Conservation (phyloP, 176 grass and related monocot species). For the Triticum dicoccoides region DNA sequence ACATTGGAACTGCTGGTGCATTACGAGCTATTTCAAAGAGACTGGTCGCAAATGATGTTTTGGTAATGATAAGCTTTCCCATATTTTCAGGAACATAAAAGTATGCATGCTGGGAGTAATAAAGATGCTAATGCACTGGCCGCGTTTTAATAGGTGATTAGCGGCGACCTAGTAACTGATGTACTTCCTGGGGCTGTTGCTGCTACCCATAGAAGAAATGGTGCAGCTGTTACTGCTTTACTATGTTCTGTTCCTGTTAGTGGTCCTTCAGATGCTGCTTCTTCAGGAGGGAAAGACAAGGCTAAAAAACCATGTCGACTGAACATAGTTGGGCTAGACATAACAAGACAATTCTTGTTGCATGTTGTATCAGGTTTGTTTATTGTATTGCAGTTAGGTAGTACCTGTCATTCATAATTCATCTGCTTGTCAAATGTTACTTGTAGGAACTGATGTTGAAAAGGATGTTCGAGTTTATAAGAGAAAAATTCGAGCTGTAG, state of each 20-base stretch:
- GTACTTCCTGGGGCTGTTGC: slow-evolving; percentile 85
- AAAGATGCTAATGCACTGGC: neutral
- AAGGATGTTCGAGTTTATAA: slow-evolving; percentile 83
- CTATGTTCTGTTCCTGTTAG: slow-evolving; percentile 80
- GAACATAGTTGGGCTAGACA: slow-evolving; percentile 91
- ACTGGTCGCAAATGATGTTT: slow-evolving; percentile 76
- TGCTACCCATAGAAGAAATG: slow-evolving; percentile 90
- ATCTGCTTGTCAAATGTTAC: slow-evolving; percentile 30
- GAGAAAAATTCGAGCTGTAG: slow-evolving; percentile 69
- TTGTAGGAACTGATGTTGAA: slow-evolving; percentile 75
- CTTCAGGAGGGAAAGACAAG: slow-evolving; percentile 95
- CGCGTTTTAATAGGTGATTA: slow-evolving; percentile 65
- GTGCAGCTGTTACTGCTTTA: slow-evolving; percentile 86
- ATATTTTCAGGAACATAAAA: neutral
- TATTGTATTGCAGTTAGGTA: neutral
- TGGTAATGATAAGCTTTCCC: slow-evolving; percentile 55
- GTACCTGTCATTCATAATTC: slow-evolving; percentile 24
- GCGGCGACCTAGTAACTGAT: slow-evolving; percentile 88
- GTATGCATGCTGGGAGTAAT: neutral
- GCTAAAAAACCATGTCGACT: slow-evolving; percentile 72
- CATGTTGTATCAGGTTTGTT: slow-evolving; percentile 83
- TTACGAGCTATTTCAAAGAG: slow-evolving; percentile 68
- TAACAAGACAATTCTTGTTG: slow-evolving; percentile 79
- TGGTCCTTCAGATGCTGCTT: slow-evolving; percentile 64
- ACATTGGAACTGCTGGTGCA: slow-evolving; percentile 90